Evolutionary conservation across 2,329 filamentous ascomycete species (phyloP), one percentile per base, ranked within the genome.

Genomic region (Botryotinia convoluta): DNA sequence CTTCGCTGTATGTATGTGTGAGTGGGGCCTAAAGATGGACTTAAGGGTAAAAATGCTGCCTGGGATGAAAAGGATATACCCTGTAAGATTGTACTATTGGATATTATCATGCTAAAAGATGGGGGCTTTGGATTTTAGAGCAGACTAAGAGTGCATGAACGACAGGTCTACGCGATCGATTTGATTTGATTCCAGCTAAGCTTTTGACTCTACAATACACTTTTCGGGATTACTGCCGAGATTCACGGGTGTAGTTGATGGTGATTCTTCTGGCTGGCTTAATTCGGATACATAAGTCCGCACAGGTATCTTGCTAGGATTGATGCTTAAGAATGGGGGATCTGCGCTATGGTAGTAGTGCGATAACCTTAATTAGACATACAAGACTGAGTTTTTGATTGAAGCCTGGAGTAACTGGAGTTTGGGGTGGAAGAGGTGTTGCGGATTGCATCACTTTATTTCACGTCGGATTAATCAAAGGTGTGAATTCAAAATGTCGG

Each of bases 311-410:
- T 37, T 48, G n/a, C 64, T 29, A 45, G 64, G 64, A 37, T 45
- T 4, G 44, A 3, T 54, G 8, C 45, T 54, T 2, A 29, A 54
- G 35, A 42, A 68, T 68, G 64, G 45, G 64, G 64, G 64, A 68
- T 68, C 64, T 54, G 35, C 64, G 35, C 42, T 68, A 54, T 39
- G 5, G 44, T 37, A 9, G 64, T 54, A 51, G 64, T 68, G 64
- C 64, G 45, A 68, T 45, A 68, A 68, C 45, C 64, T 68, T 68
- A 68, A 39, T 68, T 54, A 18, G 64, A 68, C 64, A 68, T 68
- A 54, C 45, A 68, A n/a, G 37, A 29, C 16, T 4, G 18, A 54
- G 45, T 3, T 1, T 10, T 29, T 29, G 32, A n/a, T 22, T 54
- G 64, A 54, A 68, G 45, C 64, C 32, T 54, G 64, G 35, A 29